Base-by-base conservation (phyloP, 129 eudicot genomes). In the Artemisia argyi region DNA sequence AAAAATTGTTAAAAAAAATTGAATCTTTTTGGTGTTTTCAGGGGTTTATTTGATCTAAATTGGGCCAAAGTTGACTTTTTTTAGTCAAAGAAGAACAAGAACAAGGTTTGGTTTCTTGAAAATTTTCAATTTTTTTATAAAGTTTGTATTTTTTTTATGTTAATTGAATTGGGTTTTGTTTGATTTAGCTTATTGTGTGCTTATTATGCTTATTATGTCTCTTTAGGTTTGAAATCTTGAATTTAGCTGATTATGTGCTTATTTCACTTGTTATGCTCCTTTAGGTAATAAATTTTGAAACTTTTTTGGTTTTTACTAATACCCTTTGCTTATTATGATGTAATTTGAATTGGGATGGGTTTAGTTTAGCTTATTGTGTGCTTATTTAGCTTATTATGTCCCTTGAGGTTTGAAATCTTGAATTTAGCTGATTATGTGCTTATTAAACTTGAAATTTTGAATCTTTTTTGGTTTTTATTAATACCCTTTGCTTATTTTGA, bases 41-140 rank as follows among this genome's bases (percentile, higher is more conserved):
- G 17, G 24, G 35, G 35, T 73, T 79, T 60, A 61, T 68, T 71
- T 79, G 72, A 73, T 68, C 67, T 52, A 24, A 66, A 67, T 79
- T 73, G 66, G 79, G 63, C 61, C 68, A 74, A 39, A 39, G 46
- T 39, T 54, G 69, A 68, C 28, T 42, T 64, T 64, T 64, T 42
- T 44, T 64, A 2, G 24, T 32, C 16, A 13, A 32, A n/a, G 2
- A 32, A 15, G 68, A 55, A 46, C 59, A 67, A 67, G 71, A 18
- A 24, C 22, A 71, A 75, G 84, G 87, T 83, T 9, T 18, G 69
- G 10, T 71, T 70, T 70, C 74, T 60, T 57, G 4, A 26, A 11
- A 42, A 35, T 64, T 5, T 39, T 76, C 16, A 58, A 57, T 77
- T 47, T 50, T 7, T 49, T 11, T 51, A 35, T 76, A 8, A 39